phyloP scores from a whole-genome alignment of 2,329 filamentous ascomycete species.

The Xylaria sp. region DNA sequence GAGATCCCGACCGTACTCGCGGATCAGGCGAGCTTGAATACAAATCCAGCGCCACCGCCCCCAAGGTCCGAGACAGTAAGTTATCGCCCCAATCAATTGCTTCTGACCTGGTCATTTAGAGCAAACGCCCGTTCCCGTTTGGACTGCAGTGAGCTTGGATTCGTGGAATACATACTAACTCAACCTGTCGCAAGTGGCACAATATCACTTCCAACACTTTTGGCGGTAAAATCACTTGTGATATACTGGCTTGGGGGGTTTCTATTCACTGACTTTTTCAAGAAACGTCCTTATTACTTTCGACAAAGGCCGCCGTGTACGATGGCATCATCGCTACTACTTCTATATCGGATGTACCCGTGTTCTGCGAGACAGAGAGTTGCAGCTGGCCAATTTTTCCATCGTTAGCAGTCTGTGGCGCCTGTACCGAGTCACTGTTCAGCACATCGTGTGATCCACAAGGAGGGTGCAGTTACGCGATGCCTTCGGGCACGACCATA shows the following conservation, averaged over 20 bases:
- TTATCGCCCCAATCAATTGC: not conserved
- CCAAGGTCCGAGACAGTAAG: conserved; percentile 49
- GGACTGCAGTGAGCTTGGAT: not conserved
- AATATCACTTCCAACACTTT: conserved; percentile 46
- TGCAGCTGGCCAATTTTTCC: conserved; percentile 54
- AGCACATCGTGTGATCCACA: conserved; percentile 36
- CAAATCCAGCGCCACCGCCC: conserved; percentile 44
- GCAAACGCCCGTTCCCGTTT: not conserved
- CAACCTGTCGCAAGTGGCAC: conserved; percentile 44
- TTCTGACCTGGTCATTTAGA: not conserved
- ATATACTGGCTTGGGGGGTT: conserved; percentile 18
- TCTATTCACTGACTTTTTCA: not conserved
- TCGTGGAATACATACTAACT: not conserved
- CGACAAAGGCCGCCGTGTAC: conserved; percentile 54
- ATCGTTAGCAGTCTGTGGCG: conserved; percentile 52
- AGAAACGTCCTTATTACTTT: conserved; percentile 47
- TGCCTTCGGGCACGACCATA: conserved; percentile 48
- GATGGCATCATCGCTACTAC: conserved; percentile 52
- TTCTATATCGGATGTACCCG: conserved; percentile 44
- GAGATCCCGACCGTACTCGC: conserved; percentile 43
- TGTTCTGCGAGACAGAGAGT: conserved; percentile 49
- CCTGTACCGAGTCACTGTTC: conserved; percentile 43
- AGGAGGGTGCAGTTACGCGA: conserved; percentile 47
- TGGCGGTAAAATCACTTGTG: conserved; percentile 13
- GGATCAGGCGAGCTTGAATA: conserved; percentile 36